Conservation (phyloP, 31 red algal species). For the Odonthalia washingtoniensis region DNA sequence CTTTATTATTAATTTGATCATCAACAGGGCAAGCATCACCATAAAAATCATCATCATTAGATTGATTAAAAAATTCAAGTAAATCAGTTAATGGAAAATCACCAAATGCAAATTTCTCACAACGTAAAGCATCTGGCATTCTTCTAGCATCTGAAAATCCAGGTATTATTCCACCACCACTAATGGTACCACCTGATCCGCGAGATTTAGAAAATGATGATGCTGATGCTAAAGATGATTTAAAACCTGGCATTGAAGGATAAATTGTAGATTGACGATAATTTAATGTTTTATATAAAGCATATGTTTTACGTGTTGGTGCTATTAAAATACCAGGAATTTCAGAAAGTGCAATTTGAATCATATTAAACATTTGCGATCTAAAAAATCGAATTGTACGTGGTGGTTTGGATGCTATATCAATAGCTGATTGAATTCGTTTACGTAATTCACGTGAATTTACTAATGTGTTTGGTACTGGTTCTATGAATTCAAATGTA, state of each 20-base stretch:
- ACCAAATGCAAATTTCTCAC: slow-evolving; percentile 94
- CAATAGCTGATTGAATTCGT: slow-evolving; percentile 80
- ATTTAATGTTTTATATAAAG: slow-evolving; percentile 70
- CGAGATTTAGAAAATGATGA: slow-evolving; percentile 17
- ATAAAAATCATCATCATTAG: slow-evolving; percentile 55
- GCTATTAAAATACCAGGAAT: slow-evolving; percentile 79
- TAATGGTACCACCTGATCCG: neutral
- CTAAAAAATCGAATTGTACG: slow-evolving; percentile 88
- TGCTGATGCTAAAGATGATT: slow-evolving; percentile 20
- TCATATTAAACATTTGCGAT: slow-evolving; percentile 97
- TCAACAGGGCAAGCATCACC: slow-evolving; percentile 80
- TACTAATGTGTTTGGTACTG: slow-evolving; percentile 83
- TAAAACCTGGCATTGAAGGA: slow-evolving; percentile 82
- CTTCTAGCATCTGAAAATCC: slow-evolving; percentile 48
- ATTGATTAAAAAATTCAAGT: slow-evolving; percentile 46
- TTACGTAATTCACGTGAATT: slow-evolving; percentile 89
- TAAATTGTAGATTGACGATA: slow-evolving; percentile 84
- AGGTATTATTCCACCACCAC: neutral
- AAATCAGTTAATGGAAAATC: slow-evolving; percentile 64
- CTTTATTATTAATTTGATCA: slow-evolving; percentile 37
- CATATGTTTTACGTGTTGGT: slow-evolving; percentile 89
- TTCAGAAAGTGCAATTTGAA: slow-evolving; percentile 88
- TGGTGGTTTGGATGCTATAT: slow-evolving; percentile 50
- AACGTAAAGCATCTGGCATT: slow-evolving; percentile 95
- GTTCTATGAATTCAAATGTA: slow-evolving; percentile 78